Conservation (phyloP, 225 moss, liverwort and hornwort species). For the Pseudoscleropodium purum region DNA sequence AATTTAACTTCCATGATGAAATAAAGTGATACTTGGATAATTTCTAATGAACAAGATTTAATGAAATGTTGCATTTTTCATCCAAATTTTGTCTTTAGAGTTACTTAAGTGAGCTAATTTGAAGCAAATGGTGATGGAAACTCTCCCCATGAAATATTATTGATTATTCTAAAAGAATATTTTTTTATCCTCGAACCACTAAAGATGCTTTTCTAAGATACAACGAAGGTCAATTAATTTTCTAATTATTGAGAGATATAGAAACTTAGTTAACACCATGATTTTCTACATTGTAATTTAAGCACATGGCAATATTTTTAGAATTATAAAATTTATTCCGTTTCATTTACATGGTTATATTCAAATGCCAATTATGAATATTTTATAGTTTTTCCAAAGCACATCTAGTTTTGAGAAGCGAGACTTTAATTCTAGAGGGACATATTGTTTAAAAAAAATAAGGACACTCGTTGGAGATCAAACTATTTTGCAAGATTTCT, state of each 20-base stretch:
- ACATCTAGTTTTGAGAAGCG: not conserved
- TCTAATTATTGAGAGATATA: not conserved
- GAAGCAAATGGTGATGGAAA: not conserved
- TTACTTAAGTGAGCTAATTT: not conserved
- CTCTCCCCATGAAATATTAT: not conserved
- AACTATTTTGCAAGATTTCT: not conserved
- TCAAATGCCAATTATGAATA: not conserved
- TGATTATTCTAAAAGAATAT: not conserved
- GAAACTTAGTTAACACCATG: not conserved
- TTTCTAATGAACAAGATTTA: not conserved
- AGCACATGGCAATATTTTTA: not conserved
- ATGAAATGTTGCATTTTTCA: not conserved
- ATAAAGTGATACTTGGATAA: not conserved
- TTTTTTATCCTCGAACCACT: not conserved
- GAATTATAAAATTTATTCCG: rapidly evolving
- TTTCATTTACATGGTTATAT: not conserved
- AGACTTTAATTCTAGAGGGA: not conserved
- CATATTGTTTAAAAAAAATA: not conserved
- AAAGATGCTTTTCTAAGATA: not conserved
- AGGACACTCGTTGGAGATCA: not conserved
- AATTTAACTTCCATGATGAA: not conserved
- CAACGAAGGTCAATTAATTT: not conserved
- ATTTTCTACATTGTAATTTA: not conserved
- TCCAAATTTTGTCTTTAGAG: not conserved
- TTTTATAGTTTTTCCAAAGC: not conserved